Evolutionary conservation across 352 stramenopile species (phyloP), one percentile per base, ranked within the genome.

Genomic region (Pythium pyrilobum): DNA sequence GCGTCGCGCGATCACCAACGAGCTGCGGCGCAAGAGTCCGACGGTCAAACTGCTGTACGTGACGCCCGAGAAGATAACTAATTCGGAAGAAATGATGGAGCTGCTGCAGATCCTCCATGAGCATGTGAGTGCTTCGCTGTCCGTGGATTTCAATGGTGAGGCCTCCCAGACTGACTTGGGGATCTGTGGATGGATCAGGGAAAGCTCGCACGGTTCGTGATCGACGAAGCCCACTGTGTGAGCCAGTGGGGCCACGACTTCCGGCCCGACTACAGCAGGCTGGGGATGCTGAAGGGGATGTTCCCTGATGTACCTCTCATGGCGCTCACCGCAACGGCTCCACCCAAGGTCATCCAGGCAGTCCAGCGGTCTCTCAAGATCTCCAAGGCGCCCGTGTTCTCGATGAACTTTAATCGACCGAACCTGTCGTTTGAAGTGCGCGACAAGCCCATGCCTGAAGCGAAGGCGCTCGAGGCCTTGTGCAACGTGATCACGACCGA

Each of bases 11-110:
- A 90, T 95, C 47, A 74, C 62, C 5, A 64, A 85, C 23, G 87
- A 98, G 49, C 83, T 98, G 48, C 82, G 81, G 46, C 85, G 96
- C 52, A 52, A 60, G 6, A 41, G 52, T 16, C 74, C 78, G 16
- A 85, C 71, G 36, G 44, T 98, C 24, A 92, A 91, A 37, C 67
- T 98, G 58, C 77, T 98, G 18, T 97, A 98, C 65, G 80, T 98
- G 9, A 98, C 96, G n/a, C 94, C 96, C 0, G 96, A 98, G 69
- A 97, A 97, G 72, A 79, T 98, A 23, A 64, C 68, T 37, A 88
- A 85, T 57, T 89, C 76, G 16, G 54, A 45, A 5, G 76, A 91
- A 51, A 88, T 91, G 78, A 77, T 85, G 56, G 66, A 83, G 1
- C 40, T 88, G 43, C 48, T 91, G 20, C 58, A 88, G 38, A 63